Conservation (phyloP, 257 asterid species). For the Osmanthus fragrans region DNA sequence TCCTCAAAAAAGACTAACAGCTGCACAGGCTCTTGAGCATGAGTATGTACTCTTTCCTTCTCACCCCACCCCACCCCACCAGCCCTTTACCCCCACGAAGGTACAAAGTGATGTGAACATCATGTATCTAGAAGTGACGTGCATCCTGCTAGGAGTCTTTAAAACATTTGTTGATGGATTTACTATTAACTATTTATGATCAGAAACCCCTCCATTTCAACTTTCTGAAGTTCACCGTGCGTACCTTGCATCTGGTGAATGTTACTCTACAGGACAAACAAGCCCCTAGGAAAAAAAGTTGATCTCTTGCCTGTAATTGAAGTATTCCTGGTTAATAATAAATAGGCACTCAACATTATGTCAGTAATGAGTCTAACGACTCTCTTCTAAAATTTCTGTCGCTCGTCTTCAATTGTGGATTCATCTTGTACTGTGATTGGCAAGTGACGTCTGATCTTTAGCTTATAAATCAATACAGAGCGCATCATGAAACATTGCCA, state of each 20-base stretch:
- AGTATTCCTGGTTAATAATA: not conserved
- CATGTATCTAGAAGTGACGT: not conserved
- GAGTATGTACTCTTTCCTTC: constrained; percentile 59
- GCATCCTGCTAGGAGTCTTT: constrained; percentile 11
- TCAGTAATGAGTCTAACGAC: not conserved
- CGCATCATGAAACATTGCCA: not conserved
- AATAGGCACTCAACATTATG: not conserved
- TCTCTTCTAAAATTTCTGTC: not conserved
- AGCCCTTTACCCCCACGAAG: not conserved
- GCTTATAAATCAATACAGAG: not conserved
- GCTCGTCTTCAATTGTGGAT: not conserved
- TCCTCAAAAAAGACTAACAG: constrained; percentile 87
- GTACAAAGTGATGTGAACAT: not conserved
- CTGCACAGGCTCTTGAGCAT: constrained; percentile 95
- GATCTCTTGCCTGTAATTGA: not conserved
- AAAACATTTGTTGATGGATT: constrained; percentile 7
- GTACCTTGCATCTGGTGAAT: not conserved
- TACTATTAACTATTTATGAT: not conserved
- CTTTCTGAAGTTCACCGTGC: not conserved
- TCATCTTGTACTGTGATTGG: not conserved
- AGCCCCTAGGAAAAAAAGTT: not conserved
- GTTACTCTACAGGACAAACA: not conserved
- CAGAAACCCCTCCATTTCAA: not conserved
- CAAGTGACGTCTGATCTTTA: not conserved
- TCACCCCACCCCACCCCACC: constrained; percentile 16